Evolutionary conservation across 371 early-diverging fungal genomes (phyloP), one percentile per base, ranked within the genome.

Genomic region (Rhizopus arrhizus): DNA sequence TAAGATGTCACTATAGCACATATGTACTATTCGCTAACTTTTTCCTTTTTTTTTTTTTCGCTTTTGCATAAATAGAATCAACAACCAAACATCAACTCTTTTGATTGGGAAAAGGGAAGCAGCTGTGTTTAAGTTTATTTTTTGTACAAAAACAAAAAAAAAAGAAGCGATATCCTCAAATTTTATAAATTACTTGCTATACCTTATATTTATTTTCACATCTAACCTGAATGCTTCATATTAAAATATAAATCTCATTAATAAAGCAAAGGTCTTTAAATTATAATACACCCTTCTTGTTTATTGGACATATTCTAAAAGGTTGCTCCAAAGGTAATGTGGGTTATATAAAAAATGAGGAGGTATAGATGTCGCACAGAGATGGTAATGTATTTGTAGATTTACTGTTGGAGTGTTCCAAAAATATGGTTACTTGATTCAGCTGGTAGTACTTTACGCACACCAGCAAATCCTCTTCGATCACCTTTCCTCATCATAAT

Each of bases 401-500:
- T 11, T 54, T 54, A 41, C 31, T 41, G 11, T 29, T 54, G 42
- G n/a, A 54, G 12, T 31, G 41, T 41, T 42, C 41, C 41, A 54
- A 54, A 38, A 3, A 41, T 54, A 12, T 41, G n/a, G 13, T 53
- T 53, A 11, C 53, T 53, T 10, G 53, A 40, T 29, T 53, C 41
- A 10, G 41, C 12, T 40, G 59, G n/a, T 34, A 40, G 13, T 36
- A 58, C 49, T 48, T 69, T 69, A n/a, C 71, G 65, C n/a, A 83
- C 69, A 16, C 87, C 85, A 28, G 81, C 76, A 73, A 87, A 85
- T 1, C 84, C 87, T 40, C 85, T 72, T 38, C 85, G 70, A 45
- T 84, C 80, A 28, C 87, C 83, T 28, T 80, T 81, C 41, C 75
- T 78, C 72, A 85, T 87, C 70, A 87, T 84, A 32, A 83, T 77